A percentile compares a stretch with the other conserved stretches of the same genome.
Evolutionary conservation across 306 rosid species (phyloP).

Genomic region (Fragaria vesca): DNA sequence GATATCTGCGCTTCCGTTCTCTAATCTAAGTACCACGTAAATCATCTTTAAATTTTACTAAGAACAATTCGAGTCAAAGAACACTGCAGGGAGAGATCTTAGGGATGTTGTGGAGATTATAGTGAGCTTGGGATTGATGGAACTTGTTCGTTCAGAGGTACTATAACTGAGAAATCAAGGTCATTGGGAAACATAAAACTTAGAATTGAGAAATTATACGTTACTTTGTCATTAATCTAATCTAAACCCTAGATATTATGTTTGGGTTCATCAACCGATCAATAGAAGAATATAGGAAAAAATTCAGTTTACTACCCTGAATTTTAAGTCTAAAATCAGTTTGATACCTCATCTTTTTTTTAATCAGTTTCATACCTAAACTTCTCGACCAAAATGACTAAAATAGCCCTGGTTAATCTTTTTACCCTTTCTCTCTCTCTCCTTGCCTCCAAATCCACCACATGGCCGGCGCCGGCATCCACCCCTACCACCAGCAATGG

Average conservation of each 20-base stretch:
- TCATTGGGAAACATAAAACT: background rate
- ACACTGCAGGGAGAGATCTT: background rate
- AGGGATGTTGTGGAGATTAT: background rate
- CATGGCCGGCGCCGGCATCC: no score
- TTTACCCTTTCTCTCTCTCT: no score
- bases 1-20: background rate
- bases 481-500: no score
- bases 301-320: no score
- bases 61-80: background rate
- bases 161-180: background rate
- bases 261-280: background rate
- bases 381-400: no score
- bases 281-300: no score
- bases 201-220: background rate
- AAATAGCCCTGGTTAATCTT: no score
- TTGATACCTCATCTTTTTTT: no score
- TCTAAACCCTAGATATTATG: background rate
- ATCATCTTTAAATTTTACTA: background rate
- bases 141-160: no score
- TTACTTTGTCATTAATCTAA: background rate
- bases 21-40: background rate
- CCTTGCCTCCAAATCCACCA: no score
- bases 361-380: no score
- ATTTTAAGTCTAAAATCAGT: no score
- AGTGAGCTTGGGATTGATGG: background rate